phyloP scores from a whole-genome alignment of 1,284 basidiomycete species.

The Hemileia vastatrix region DNA sequence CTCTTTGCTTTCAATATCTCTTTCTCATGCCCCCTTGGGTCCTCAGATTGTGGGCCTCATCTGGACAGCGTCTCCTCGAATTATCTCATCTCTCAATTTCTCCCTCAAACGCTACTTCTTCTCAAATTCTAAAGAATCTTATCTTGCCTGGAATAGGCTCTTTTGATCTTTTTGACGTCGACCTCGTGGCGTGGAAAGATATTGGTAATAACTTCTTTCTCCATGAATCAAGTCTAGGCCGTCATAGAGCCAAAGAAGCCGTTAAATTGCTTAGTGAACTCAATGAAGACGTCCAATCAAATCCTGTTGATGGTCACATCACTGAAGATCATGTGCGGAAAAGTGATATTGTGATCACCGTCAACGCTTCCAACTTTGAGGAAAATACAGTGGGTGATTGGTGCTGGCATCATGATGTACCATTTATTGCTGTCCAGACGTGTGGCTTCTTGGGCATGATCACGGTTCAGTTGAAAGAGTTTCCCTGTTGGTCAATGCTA shows the following conservation, averaged over 20 bases:
- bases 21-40: constrained; percentile 9
- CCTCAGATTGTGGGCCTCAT: constrained; percentile 79
- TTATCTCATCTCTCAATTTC: constrained; percentile 70
- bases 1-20: not conserved
- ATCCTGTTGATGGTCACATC: constrained; percentile 39
- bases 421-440: constrained; percentile 65
- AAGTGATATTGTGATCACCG: constrained; percentile 65
- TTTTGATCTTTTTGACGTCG: constrained; percentile 73
- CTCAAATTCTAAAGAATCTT: constrained; percentile 84
- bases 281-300: constrained; percentile 72
- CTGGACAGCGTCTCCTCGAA: constrained; percentile 86
- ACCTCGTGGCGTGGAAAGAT: constrained; percentile 59
- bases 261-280: constrained; percentile 70
- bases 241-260: constrained; percentile 66
- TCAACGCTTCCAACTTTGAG: constrained; percentile 53
- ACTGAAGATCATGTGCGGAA: constrained; percentile 55
- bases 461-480: constrained; percentile 73
- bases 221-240: constrained; percentile 64
- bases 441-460: constrained; percentile 83
- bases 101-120: constrained; percentile 67
- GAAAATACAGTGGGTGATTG: constrained; percentile 24
- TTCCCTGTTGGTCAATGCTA: constrained; percentile 59
- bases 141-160: constrained; percentile 86
- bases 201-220: constrained; percentile 96
- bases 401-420: constrained; percentile 49